Base-by-base conservation (phyloP, 306 rosid species). In the Fagus crenata region DNA sequence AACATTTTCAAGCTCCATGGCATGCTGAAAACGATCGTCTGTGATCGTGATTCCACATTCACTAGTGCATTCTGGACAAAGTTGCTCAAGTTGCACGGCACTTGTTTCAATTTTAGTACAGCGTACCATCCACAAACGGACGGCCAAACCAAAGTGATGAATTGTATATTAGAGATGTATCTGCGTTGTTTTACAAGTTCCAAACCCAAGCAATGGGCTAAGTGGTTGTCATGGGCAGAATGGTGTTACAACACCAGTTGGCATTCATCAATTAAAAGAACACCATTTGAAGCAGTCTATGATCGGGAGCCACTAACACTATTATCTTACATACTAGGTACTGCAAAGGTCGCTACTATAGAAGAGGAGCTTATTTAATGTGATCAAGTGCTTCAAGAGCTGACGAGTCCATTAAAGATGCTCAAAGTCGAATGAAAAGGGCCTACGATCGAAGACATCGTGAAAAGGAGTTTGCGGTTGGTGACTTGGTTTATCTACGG, bases 191-290 rank as follows among this genome's bases (percentile, higher is more conserved):
- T 46, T 56, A 46, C 65, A 1, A n/a, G 65, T 13, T 49, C 8
- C 14, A 55, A 64, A 17, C 76, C 67, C 0, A 46, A 60, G 3
- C 43, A 78, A 46, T 53, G 72, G 76, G 36, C 32, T 17, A 55
- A 43, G 6, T 58, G 65, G 69, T 28, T 81, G 11, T 22, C 35
- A 15, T 81, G 65, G 72, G 63, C 72, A 14, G 9, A 67, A 32
- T 53, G 18, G 17, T n/a, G 41, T 46, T 49, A 76, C 39, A 53
- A 60, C 49, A 54, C 65, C 61, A 59, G 46, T 32, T 73, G 59
- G 43, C 42, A 53, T 32, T 32, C 39, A 69, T 35, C 82, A 49
- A 46, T 49, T 53, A 40, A 69, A 42, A 43, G 8, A 0, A 69
- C 80, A 13, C 42, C 72, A 15, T 71, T 58, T 40, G 15, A 39